Evolutionary conservation across 2,329 filamentous ascomycete genomes (phyloP).

Genomic region (Huntiella omanensis): DNA sequence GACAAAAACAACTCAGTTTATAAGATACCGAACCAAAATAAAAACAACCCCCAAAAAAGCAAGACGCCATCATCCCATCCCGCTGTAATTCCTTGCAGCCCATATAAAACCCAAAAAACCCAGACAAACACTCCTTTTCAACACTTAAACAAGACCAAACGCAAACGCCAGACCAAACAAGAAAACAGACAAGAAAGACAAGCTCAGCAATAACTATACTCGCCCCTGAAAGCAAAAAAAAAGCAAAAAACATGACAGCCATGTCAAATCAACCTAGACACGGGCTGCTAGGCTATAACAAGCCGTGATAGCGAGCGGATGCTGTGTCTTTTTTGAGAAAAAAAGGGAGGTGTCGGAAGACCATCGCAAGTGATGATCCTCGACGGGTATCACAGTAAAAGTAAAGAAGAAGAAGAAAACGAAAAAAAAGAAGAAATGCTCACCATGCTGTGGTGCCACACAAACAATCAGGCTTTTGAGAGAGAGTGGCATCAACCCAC

Average conservation of each 20-base stretch:
- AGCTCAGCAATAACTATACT: background rate
- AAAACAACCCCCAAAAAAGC: background rate
- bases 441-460: conserved; percentile 12
- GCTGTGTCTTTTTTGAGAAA: conserved; percentile 10
- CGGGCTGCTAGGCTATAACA: background rate
- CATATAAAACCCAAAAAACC: background rate
- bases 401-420: conserved; percentile 3
- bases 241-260: background rate
- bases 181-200: conserved; percentile 11
- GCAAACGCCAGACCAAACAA: conserved; percentile 22
- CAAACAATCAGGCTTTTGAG: background rate
- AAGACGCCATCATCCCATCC: background rate
- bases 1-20: background rate
- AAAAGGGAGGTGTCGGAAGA: conserved; percentile 8
- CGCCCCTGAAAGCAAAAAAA: too few species aligned
- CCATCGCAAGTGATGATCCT: background rate
- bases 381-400: conserved; percentile 11
- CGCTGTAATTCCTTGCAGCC: background rate
- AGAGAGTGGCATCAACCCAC: background rate
- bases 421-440: conserved; percentile 12
- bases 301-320: background rate
- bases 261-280: background rate
- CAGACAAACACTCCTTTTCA: background rate
- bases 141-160: background rate
- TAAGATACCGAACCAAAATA: background rate